phyloP scores from a whole-genome alignment of 139 green algal genomes.

The Diplosphaera chodatii region DNA sequence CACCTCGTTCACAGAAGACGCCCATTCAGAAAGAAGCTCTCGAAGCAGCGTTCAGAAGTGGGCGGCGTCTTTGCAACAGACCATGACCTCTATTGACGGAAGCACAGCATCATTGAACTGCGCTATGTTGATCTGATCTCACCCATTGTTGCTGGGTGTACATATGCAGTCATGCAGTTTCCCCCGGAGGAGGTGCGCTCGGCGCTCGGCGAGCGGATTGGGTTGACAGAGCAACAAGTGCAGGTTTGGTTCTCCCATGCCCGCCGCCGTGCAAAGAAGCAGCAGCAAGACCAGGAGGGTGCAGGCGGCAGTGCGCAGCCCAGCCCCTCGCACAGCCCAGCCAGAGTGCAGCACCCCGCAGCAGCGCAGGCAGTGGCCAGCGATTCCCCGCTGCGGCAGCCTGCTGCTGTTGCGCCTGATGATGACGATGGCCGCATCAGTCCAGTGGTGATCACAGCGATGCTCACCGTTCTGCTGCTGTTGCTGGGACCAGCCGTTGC shows the following conservation, averaged over 20 bases:
- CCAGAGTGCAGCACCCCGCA: background rate
- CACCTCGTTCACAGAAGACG: conserved; percentile 46
- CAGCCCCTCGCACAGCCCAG: background rate
- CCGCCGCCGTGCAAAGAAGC: conserved; percentile 45
- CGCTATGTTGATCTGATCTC: no score
- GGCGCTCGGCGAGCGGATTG: conserved; percentile 52
- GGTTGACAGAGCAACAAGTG: conserved; percentile 66
- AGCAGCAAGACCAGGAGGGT: background rate
- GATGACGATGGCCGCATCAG: no score
- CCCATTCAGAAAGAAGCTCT: conserved; percentile 69
- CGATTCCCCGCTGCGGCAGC: background rate
- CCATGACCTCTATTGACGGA: no score
- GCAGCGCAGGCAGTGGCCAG: background rate
- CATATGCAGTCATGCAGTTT: conserved; percentile 49
- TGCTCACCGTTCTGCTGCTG: no score
- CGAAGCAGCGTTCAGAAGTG: conserved; percentile 61
- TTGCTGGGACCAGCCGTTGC: no score
- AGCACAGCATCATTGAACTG: no score
- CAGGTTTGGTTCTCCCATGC: conserved; percentile 65
- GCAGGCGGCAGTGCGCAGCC: background rate
- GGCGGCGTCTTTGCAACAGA: background rate
- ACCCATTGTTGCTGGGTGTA: no score
- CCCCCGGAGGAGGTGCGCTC: conserved; percentile 43
- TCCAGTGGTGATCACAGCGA: no score
- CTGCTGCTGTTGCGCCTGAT: no score